Evolutionary conservation across 73 alveolate genomes (phyloP).

Genomic region (Uronychia setigera): DNA sequence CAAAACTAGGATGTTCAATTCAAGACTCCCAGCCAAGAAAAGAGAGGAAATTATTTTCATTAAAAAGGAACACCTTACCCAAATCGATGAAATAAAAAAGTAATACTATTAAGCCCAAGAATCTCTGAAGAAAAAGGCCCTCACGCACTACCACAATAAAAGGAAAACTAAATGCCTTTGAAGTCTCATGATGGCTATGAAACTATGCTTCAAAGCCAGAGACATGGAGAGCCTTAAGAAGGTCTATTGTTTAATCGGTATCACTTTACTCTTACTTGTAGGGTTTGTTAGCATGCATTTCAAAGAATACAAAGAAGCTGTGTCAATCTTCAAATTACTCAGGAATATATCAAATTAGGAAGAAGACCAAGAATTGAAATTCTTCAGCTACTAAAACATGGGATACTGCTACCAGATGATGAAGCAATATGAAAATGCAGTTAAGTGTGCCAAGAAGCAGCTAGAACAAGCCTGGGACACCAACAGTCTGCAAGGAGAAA

Average conservation of each 20-base stretch:
- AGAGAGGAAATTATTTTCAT: neutral
- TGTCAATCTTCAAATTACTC: neutral
- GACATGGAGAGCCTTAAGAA: neutral
- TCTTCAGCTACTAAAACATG: neutral
- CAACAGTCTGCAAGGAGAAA: conserved; percentile 38
- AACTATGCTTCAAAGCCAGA: neutral
- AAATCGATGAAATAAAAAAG: neutral
- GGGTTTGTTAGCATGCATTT: neutral
- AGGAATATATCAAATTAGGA: neutral
- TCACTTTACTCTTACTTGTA: neutral
- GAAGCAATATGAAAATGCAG: conserved; percentile 52
- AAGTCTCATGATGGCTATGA: neutral
- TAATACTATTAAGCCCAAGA: neutral
- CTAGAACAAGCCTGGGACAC: conserved; percentile 51
- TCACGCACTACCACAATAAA: neutral
- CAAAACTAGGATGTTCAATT: no score
- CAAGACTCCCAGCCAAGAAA: neutral
- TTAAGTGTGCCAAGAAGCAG: conserved; percentile 47
- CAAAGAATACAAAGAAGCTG: neutral
- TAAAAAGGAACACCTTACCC: neutral
- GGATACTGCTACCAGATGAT: conserved; percentile 1
- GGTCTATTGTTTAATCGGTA: neutral
- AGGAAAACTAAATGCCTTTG: neutral
- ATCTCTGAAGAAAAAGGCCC: neutral
- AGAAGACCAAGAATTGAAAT: neutral